Evolutionary conservation across 163 green algal species (phyloP), one percentile per base, ranked within the genome.

Genomic region (Chlamydomonas reinhardtii): DNA sequence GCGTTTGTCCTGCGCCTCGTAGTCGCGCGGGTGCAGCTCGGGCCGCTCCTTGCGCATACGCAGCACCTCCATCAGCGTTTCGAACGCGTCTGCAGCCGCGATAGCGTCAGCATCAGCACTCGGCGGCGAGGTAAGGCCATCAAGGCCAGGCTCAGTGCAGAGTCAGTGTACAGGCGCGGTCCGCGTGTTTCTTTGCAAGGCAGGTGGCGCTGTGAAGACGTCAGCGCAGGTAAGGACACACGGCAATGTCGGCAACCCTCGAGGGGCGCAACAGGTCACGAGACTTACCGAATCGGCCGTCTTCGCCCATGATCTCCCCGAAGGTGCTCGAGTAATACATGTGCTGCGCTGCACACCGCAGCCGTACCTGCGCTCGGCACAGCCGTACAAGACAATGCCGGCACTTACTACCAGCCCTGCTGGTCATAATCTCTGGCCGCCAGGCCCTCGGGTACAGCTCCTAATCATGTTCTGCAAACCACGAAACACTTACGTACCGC

Each of bases 11-110:
- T 1, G 24, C 29, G 5, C 54, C 5, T 29, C 17, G 54, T 84
- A 87, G 9, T 83, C 19, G 29, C 74, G 16, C 4, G 88, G 88
- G 8, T 64, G 34, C 4, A 84, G 35, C 29, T 24, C 37, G 0
- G 88, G 88, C 48, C 88, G 37, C 25, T 82, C 66, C 22, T 62
- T 19, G 61, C 82, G 81, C 66, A 84, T 73, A 8, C 88, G 83
- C 65, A 92, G 88, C 2, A 92, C 39, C 69, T 92, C 88, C 73
- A 92, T 69, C 16, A 83, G 85, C 37, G 77, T 92, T 73, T 92
- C 88, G 66, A 92, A 89, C 8, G 88, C 88, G 73, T 92, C 88
- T 75, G 25, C 81, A 14, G 48, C 48, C 11, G 43, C 43, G 43
- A 16, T 6, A 11, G 48, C 12, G 48, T 14, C 48, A 17, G 48